Evolutionary conservation across 805 yeast species (phyloP).

Genomic region (Cyberlindnera amylophila): DNA sequence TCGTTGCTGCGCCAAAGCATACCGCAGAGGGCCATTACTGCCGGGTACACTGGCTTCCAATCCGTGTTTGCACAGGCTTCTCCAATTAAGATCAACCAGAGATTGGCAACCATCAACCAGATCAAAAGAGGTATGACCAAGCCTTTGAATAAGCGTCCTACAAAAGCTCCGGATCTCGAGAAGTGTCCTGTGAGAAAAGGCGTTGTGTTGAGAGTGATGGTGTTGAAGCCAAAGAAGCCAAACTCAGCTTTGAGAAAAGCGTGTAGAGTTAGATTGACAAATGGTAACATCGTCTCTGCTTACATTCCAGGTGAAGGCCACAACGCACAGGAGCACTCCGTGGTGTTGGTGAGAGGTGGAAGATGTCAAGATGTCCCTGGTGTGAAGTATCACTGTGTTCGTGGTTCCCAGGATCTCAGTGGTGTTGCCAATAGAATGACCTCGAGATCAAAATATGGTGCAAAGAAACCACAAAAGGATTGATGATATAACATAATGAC

Average conservation of each 20-base stretch:
- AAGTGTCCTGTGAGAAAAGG: conserved; percentile 87
- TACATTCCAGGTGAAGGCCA: conserved; percentile 99
- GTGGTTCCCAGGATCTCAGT: conserved; percentile 90
- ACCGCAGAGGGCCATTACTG: conserved; percentile 1
- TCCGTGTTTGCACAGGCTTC: conserved; percentile 16
- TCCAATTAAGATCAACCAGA: conserved; percentile 17
- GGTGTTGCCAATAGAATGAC: conserved; percentile 93
- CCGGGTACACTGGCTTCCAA: conserved; percentile 9
- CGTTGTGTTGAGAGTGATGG: conserved; percentile 90
- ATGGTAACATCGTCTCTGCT: conserved; percentile 85
- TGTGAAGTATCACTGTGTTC: conserved; percentile 87
- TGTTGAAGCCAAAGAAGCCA: conserved; percentile 95
- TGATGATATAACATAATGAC: conserved; percentile 3
- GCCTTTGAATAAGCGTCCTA: conserved; percentile 42
- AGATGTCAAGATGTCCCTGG: conserved; percentile 98
- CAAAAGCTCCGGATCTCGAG: conserved; percentile 79
- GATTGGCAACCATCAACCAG: conserved; percentile 71
- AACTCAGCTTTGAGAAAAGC: conserved; percentile 98
- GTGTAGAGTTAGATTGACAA: conserved; percentile 87
- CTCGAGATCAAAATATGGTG: conserved; percentile 92
- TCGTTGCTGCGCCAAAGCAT: conserved; percentile 13
- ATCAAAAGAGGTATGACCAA: conserved; percentile 62
- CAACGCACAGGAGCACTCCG: conserved; percentile 96
- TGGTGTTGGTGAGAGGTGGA: conserved; percentile 96
- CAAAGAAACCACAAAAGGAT: conserved; percentile 66